These are phyloP conservation scores for Mycena capillaripes DNA, from an alignment of 768 basidiomycete genomes.

Conservation along the genomic window DNA sequence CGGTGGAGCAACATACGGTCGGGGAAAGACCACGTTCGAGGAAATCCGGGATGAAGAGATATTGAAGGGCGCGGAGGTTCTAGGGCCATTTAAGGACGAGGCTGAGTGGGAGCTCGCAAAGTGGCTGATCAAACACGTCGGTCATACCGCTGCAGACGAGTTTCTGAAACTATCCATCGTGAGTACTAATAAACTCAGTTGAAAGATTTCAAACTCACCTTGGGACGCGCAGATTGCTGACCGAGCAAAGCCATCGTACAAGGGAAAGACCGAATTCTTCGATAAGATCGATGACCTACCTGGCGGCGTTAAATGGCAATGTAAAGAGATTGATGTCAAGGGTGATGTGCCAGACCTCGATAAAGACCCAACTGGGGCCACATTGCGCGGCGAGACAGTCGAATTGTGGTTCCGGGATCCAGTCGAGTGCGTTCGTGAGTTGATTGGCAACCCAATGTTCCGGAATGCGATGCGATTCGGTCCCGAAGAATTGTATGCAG, in stretches of 20 bases:
- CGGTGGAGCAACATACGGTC: background rate
- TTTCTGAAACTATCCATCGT: background rate
- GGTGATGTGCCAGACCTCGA: slow-evolving; percentile 36
- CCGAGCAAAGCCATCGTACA: slow-evolving; percentile 4
- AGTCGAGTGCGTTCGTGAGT: slow-evolving; percentile 40
- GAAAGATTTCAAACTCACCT: background rate
- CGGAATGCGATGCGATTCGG: slow-evolving; percentile 37
- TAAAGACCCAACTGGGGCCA: no score
- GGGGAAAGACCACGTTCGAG: slow-evolving; percentile 21
- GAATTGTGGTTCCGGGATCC: slow-evolving; percentile 44
- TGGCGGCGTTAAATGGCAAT: slow-evolving; percentile 37
- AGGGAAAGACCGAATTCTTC: slow-evolving; percentile 26
- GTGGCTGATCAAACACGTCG: slow-evolving; percentile 48
- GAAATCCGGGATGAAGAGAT: slow-evolving; percentile 25
- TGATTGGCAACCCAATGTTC: no score
- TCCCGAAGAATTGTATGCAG: slow-evolving; percentile 34
- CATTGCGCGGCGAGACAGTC: slow-evolving; percentile 24
- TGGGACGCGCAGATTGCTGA: slow-evolving; percentile 1
- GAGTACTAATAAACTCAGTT: background rate
- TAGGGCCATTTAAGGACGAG: slow-evolving; percentile 43
- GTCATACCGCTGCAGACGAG: slow-evolving; percentile 45
- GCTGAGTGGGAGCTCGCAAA: slow-evolving; percentile 49
- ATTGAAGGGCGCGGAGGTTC: slow-evolving; percentile 24
- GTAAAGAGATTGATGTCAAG: slow-evolving; percentile 34
- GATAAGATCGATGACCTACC: slow-evolving; percentile 40